Percentiles rank a stretch among this genome's conserved stretches.
phyloP scores from a whole-genome alignment of 2,329 filamentous ascomycete species.

The Sclerotinia glacialis region DNA sequence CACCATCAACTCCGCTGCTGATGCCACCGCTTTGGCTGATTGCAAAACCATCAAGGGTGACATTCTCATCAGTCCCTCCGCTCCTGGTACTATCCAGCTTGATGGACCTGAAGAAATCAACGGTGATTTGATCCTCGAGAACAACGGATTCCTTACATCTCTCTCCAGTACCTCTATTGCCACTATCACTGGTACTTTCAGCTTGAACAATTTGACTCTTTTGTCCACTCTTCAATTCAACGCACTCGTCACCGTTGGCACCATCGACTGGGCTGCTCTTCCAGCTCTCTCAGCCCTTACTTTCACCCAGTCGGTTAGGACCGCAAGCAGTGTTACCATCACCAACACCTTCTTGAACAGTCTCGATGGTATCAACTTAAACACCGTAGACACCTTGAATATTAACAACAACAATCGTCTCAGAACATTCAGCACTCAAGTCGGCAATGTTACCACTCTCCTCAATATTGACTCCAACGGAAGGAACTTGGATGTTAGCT shows the following conservation, averaged over 20 bases:
- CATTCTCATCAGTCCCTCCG: slow-evolving; percentile 39
- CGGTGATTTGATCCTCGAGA: slow-evolving; percentile 56
- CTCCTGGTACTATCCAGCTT: slow-evolving; percentile 50
- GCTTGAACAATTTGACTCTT: slow-evolving; percentile 63
- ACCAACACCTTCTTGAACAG: slow-evolving; percentile 80
- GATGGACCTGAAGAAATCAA: slow-evolving; percentile 56
- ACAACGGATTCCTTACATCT: slow-evolving; percentile 61
- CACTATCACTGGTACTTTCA: slow-evolving; percentile 67
- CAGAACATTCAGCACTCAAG: slow-evolving; percentile 69
- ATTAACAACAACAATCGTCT: slow-evolving; percentile 91
- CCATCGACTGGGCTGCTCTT: slow-evolving; percentile 70
- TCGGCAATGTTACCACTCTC: slow-evolving; percentile 69
- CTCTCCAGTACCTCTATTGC: slow-evolving; percentile 60
- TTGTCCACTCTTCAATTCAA: slow-evolving; percentile 67
- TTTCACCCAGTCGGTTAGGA: slow-evolving; percentile 60
- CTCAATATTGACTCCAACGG: slow-evolving; percentile 81
- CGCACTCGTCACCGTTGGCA: slow-evolving; percentile 60
- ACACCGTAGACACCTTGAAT: slow-evolving; percentile 67
- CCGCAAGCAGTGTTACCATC: slow-evolving; percentile 68
- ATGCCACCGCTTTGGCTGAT: slow-evolving; percentile 33
- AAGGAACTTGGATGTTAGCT: slow-evolving; percentile 62
- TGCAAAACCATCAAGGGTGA: slow-evolving; percentile 39
- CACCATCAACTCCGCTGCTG: slow-evolving; percentile 38
- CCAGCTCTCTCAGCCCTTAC: slow-evolving; percentile 57
- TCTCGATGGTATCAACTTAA: slow-evolving; percentile 77